Evolutionary conservation across 2,329 filamentous ascomycete species (phyloP), one percentile per base, ranked within the genome.

Genomic region (Parastagonospora avenae): DNA sequence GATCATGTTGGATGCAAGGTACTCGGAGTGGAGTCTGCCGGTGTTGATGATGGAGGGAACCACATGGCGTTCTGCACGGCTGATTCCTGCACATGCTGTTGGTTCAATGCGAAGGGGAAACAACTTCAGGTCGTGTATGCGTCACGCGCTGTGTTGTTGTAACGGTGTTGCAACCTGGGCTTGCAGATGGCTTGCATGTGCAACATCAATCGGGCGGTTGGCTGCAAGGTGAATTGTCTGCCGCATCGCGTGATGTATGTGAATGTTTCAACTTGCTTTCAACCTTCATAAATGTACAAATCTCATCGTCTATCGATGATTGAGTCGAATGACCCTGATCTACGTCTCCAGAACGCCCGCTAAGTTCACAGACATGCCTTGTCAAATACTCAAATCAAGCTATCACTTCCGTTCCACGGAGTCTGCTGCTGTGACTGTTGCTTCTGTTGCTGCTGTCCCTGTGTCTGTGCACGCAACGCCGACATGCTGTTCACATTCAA

Each of bases 401-500:
- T 69, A 31, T 69, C 66, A 3, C 62, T 64, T 43, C 52, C 62
- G 0, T 59, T 62, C 63, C 62, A 66, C 2, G 46, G 39, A 15
- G 53, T 66, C 14, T 44, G 42, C 41, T 58, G 54, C 16, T 45
- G 46, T 40, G 55, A 51, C 31, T 60, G 51, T 39, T 60, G 57
- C 32, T 57, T 53, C 40, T 64, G 66, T 10, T 57, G 40, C 4
- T 62, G 51, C 27, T 66, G 63, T 14, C 16, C 58, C 38, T 67
- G 63, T 8, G 63, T 63, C 48, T 67, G 63, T 28, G 57, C 61
- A 47, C 59, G 59, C 43, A 68, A 55, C 36, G 54, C 57, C 35
- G 59, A 54, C 63, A 66, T 65, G 32, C 57, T 62, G 33, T 60
- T 47, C 54, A 67, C 66, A 11, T 70, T 68, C 52, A 72, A 27